phyloP scores from a whole-genome alignment of 2,329 filamentous ascomycete species.

The Cladosporium sp. region DNA sequence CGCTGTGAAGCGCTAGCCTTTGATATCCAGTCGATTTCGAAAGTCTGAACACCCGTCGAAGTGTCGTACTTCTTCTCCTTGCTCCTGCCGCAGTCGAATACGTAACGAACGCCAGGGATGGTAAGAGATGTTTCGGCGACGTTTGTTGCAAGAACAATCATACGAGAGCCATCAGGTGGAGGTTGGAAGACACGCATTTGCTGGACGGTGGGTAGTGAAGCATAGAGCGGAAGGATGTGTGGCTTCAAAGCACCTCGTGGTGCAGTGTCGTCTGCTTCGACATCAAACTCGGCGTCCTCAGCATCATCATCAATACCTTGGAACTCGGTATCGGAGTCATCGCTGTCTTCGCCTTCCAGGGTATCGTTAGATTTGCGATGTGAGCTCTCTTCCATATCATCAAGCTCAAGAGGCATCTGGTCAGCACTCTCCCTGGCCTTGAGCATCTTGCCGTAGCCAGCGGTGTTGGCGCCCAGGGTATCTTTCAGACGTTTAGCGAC shows the following conservation, averaged over 20 bases:
- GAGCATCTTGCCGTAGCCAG: constrained; percentile 15
- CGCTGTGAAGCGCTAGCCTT: constrained; percentile 93
- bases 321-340: constrained; percentile 56
- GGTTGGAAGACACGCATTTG: constrained; percentile 89
- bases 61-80: constrained; percentile 89
- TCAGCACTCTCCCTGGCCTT: constrained; percentile 13
- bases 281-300: constrained; percentile 53
- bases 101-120: constrained; percentile 90
- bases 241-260: constrained; percentile 61
- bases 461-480: constrained; percentile 54
- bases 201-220: constrained; percentile 81
- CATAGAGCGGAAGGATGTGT: constrained; percentile 91
- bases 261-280: constrained; percentile 45
- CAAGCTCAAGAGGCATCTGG: constrained; percentile 65
- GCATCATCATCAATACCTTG: constrained; percentile 55
- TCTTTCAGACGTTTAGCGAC: constrained; percentile 76
- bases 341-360: constrained; percentile 40
- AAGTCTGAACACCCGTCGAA: constrained; percentile 89
- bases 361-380: constrained; percentile 35
- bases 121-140: constrained; percentile 96
- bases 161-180: constrained; percentile 69
- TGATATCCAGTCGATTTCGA: constrained; percentile 93
- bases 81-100: constrained; percentile 88
- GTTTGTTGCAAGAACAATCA: constrained; percentile 90
- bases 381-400: constrained; percentile 78